Conservation (phyloP, 2,329 filamentous ascomycete species). For the Fusarium oligoseptatum region DNA sequence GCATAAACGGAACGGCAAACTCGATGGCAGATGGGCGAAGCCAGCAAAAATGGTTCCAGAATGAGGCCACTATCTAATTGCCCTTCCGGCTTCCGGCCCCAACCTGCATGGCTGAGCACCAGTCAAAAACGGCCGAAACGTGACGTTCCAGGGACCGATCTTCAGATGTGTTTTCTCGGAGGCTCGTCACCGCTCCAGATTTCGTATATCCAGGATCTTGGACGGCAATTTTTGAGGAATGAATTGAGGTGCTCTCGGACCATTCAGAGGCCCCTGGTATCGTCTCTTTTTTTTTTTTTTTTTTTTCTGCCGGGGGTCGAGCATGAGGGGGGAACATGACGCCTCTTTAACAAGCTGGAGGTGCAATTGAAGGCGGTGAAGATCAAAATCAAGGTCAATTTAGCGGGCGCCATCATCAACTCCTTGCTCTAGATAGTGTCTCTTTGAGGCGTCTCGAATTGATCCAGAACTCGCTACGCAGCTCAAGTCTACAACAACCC, state of each 20-base stretch:
- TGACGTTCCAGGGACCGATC: conserved; percentile 12
- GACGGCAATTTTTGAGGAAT: conserved; percentile 45
- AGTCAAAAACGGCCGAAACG: conserved; percentile 27
- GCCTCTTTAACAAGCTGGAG: conserved; percentile 11
- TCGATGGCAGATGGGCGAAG: conserved; percentile 33
- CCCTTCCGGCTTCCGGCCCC: conserved; percentile 51
- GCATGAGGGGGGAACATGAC: conserved; percentile 9
- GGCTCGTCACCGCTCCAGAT: conserved; percentile 34
- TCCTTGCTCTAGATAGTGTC: neutral
- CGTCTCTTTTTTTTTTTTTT: neutral
- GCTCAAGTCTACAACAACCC: conserved; percentile 3
- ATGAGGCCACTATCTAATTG: conserved; percentile 52
- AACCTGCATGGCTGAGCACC: conserved; percentile 27
- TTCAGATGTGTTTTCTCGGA: neutral
- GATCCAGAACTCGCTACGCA: conserved; percentile 22
- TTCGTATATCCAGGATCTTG: conserved; percentile 34
- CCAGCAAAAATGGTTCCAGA: conserved; percentile 48
- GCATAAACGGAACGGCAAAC: conserved; percentile 22
- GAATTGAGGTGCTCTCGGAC: conserved; percentile 19
- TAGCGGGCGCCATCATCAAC: conserved; percentile 11
- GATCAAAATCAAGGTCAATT: conserved; percentile 31
- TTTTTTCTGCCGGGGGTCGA: conserved; percentile 20
- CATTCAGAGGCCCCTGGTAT: conserved; percentile 35
- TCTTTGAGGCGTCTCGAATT: conserved; percentile 23
- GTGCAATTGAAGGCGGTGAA: conserved; percentile 38